Base-by-base conservation (phyloP, 805 yeast genomes). In the Teunomyces funiuensis region DNA sequence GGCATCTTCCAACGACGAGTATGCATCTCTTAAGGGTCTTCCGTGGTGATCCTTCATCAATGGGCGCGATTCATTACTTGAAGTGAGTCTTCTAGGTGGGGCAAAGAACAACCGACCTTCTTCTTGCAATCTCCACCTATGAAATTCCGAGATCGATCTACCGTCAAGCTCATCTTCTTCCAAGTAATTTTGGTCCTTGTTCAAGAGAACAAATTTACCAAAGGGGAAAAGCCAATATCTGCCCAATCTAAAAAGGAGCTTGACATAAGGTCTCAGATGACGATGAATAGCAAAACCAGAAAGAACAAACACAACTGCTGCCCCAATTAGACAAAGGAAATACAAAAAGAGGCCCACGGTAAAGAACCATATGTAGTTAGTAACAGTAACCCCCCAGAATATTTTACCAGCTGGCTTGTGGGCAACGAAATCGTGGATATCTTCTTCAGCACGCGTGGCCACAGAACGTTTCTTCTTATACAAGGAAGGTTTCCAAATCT, bases 401-500 rank as follows among this genome's bases (percentile, higher is more conserved):
- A 87, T 80, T 3, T 66, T 77, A 68, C 46, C 76, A 59, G 39
- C 74, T 54, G 70, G 71, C 51, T 50, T 67, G 53, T 58, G 48
- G 3, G 69, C 64, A 40, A 71, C 74, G 13, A 82, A 78, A 36
- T 88, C 90, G 62, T 91, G 97, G 51, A 93, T 88, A 71, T 93
- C 99, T 47, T 85, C 85, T 45, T 88, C 95, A 2, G 98, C 97
- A 44, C 88, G 83, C 29, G 82, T 74, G 51, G 93, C 93, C 23
- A 93, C 97, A 3, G 97, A 87, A 55, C 99, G 81, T 44, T 78
- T 77, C 62, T 93, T 93, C 61, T 93, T 93, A 66, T 93, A 93
- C 42, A 93, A 70, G 2, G 98, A 97, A 1, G 99, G 99, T 58
- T 93, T 93, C 99, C 99, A 93, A 54, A 93, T 88, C 61, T 96